Evolutionary conservation across 495 filamentous ascomycete genomes (phyloP).

Genomic region (Tuber brumale): DNA sequence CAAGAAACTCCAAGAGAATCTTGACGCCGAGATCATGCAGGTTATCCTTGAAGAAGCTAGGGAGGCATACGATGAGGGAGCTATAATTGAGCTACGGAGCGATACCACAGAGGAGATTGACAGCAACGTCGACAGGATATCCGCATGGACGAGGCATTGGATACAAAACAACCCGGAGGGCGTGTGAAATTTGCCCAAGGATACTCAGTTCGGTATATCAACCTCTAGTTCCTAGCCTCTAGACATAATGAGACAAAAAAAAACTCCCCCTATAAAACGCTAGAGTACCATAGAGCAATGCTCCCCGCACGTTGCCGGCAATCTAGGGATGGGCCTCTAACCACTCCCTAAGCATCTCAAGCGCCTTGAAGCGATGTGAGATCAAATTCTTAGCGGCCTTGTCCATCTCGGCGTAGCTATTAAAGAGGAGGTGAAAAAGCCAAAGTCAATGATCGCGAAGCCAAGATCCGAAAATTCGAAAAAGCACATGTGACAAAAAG

Average conservation of each 20-base stretch:
- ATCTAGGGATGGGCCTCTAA: slow-evolving; percentile 50
- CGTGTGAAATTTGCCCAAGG: slow-evolving; percentile 24
- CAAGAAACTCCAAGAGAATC: slow-evolving; percentile 85
- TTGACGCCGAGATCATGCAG: slow-evolving; percentile 97
- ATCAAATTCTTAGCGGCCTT: slow-evolving; percentile 85
- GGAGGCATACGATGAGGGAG: slow-evolving; percentile 78
- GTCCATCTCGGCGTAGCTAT: slow-evolving; percentile 87
- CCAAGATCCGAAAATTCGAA: background rate
- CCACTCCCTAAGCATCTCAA: slow-evolving; percentile 80
- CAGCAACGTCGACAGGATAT: slow-evolving; percentile 74
- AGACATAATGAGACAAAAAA: slow-evolving; percentile 13
- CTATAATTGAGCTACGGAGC: slow-evolving; percentile 84
- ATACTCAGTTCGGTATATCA: slow-evolving; percentile 25
- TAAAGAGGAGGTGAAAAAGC: slow-evolving; percentile 9
- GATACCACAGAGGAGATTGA: slow-evolving; percentile 77
- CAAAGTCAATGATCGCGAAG: slow-evolving; percentile 6
- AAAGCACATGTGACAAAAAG: background rate
- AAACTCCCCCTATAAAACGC: slow-evolving; percentile 2
- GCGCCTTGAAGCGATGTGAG: slow-evolving; percentile 79
- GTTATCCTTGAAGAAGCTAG: slow-evolving; percentile 84
- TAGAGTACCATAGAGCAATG: background rate
- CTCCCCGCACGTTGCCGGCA: slow-evolving; percentile 13
- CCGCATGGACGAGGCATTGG: slow-evolving; percentile 76
- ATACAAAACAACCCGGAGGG: slow-evolving; percentile 53
- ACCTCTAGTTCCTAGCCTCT: slow-evolving; percentile 8